Evolutionary conservation across 176 grass and related monocot genomes (phyloP).

Genomic region (Themeda triandra): DNA sequence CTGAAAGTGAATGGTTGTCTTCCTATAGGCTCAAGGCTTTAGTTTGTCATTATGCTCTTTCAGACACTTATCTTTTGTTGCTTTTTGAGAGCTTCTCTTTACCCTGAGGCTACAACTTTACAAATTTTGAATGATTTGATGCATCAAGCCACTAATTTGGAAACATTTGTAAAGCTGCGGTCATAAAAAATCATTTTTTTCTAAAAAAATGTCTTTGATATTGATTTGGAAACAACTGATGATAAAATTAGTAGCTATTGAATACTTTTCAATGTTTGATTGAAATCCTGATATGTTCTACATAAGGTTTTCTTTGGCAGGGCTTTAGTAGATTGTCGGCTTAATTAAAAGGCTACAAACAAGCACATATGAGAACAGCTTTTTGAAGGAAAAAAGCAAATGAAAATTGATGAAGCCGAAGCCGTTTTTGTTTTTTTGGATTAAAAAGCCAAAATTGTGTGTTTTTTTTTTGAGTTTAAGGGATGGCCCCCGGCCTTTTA

Average conservation of each 20-base stretch:
- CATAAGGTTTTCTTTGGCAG: not conserved
- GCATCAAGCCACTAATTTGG: no score
- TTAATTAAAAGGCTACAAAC: not conserved
- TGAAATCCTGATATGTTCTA: not conserved
- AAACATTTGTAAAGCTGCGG: not conserved
- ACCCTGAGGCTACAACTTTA: not conserved
- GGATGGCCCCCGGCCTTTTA: no score
- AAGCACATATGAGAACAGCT: not conserved
- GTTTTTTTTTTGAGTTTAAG: no score
- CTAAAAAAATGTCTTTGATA: not conserved
- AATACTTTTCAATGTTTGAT: not conserved
- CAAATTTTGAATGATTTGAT: no score
- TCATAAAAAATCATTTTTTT: not conserved
- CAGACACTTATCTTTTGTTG: not conserved
- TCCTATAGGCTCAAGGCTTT: not conserved
- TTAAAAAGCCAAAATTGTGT: no score
- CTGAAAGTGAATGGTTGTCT: not conserved
- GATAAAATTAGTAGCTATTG: not conserved
- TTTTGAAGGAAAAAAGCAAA: no score
- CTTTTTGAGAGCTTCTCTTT: not conserved
- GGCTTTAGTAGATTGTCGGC: not conserved
- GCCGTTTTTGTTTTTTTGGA: no score
- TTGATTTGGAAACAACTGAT: not conserved
- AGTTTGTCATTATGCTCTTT: not conserved
- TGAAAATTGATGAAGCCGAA: no score